These are phyloP conservation scores for Boletus semigastroideus DNA, from an alignment of 1,284 basidiomycete species.

Conservation along the genomic window DNA sequence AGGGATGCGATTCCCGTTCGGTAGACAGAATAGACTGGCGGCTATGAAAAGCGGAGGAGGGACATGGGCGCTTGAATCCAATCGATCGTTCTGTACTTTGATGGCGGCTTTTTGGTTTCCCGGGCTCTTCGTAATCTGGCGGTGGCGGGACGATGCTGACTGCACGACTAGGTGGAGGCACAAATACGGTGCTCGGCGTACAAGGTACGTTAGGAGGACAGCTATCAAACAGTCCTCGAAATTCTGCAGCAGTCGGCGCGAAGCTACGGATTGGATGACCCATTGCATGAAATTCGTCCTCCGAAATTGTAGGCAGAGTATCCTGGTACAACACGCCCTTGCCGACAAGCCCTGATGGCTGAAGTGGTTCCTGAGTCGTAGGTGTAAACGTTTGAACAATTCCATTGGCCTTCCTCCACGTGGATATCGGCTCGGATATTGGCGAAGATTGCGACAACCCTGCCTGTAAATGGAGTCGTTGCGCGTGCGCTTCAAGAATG, in stretches of 20 bases:
- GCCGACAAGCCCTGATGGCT: constrained; percentile 3
- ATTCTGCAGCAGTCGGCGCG: background rate
- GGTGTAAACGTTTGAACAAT: constrained; percentile 3
- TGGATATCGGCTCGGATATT: constrained; percentile 6
- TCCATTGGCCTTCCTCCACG: constrained; percentile 7
- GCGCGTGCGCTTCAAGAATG: constrained; percentile 59
- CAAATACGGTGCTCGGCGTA: constrained; percentile 7
- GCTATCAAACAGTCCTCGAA: constrained; percentile 1
- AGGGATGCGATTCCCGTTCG: constrained; percentile 14
- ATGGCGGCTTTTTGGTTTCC: constrained; percentile 24
- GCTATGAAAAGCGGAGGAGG: constrained; percentile 4
- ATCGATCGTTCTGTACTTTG: constrained; percentile 12
- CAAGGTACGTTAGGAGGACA: background rate
- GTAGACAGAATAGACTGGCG: constrained; percentile 6
- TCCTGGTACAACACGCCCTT: constrained; percentile 17
- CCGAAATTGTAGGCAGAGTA: constrained; percentile 34
- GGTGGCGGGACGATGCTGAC: constrained; percentile 34
- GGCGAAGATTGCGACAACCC: constrained; percentile 8
- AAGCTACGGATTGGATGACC: constrained; percentile 9
- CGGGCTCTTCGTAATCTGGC: constrained; percentile 36
- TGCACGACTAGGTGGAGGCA: constrained; percentile 30
- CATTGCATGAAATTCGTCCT: constrained; percentile 40
- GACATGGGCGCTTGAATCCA: constrained; percentile 3
- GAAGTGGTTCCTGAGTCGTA: background rate
- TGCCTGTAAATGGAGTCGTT: constrained; percentile 21